Base-by-base conservation (phyloP, 2,329 filamentous ascomycete species). In the Talaromyces piceae region DNA sequence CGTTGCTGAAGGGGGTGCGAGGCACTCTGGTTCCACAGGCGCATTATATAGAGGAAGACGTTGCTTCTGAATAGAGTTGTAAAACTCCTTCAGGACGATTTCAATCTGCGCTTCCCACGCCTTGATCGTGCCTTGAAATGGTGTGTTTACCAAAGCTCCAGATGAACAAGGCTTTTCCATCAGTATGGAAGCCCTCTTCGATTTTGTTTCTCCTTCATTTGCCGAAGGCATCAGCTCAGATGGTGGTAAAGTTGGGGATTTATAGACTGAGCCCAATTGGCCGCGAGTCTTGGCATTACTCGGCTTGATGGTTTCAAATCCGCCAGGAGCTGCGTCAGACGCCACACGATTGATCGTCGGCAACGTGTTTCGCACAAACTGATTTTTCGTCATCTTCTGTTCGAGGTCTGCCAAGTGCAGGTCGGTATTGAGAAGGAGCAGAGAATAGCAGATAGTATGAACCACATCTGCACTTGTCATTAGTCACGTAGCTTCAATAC, bases 341-440 rank as follows among this genome's bases (percentile, higher is more conserved):
- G 90, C 78, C 11, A 88, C 84, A 45, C 89, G 83, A 53, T 81
- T 82, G 56, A 98, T 87, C 0, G 91, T 95, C 0, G 87, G 86
- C 77, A 97, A 84, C 4, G 93, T 96, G 65, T 98, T 98, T 70
- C 94, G 95, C 64, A 98, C 81, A 63, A 97, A 98, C 63, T 97
- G 91, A 56, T 79, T 85, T 51, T 87, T 83, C 1, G 91, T 97
- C 93, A 98, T 98, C 73, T 95, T 95, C 61, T 87, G 83, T 55
- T 95, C 90, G 59, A 97, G 95, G 64, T 97, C 91, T 53, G 91
- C 93, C 63, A 97, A 70, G 63, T 98, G 91, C 51, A 98, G 76
- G 73, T 98, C 93, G 28, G 93, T 98, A 63, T 98, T 98, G 56
- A 98, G 78, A 9, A 98, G 78, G 63, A 98, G 84, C 57, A 98